A percentile compares a stretch with the other conserved stretches of the same genome.
Evolutionary conservation across 306 rosid genomes (phyloP).

Genomic region (Cotoneaster glaucophyllus): DNA sequence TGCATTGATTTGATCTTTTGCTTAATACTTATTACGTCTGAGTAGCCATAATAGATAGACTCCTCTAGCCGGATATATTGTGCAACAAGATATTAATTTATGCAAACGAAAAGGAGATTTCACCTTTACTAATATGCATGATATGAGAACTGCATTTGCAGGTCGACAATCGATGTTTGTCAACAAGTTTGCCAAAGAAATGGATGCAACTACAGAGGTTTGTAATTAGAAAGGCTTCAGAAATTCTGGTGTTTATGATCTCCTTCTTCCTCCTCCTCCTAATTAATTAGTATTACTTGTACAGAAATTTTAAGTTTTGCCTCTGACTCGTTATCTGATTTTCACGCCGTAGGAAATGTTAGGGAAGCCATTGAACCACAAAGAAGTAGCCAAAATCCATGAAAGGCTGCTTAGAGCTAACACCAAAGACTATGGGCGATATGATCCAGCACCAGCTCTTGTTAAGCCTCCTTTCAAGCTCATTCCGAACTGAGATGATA

Average conservation of each 20-base stretch:
- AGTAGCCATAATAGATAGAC: too few species aligned
- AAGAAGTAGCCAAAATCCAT: constrained; percentile 43
- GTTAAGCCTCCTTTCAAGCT: constrained; percentile 96
- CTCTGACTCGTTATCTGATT: neutral
- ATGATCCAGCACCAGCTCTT: constrained; percentile 80
- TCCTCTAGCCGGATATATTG: neutral
- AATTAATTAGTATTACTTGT: neutral
- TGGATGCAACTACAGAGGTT: constrained; percentile 22
- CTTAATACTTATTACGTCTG: neutral
- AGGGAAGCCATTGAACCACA: constrained; percentile 12
- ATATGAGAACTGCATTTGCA: constrained; percentile 22
- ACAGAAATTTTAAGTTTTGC: neutral
- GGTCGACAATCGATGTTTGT: constrained; percentile 41
- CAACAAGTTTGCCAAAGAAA: constrained; percentile 20
- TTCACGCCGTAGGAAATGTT: constrained; percentile 1
- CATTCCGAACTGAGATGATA: constrained; percentile 60
- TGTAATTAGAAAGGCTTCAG: neutral
- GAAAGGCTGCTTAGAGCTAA: constrained; percentile 77
- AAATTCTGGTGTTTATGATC: neutral
- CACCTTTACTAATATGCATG: neutral
- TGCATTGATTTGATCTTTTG: neutral
- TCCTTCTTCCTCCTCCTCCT: neutral
- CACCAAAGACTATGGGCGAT: constrained; percentile 79
- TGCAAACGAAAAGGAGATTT: neutral
- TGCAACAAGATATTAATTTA: neutral